Evolutionary conservation across 768 basidiomycete genomes (phyloP).

Genomic region (Suillus decipiens): DNA sequence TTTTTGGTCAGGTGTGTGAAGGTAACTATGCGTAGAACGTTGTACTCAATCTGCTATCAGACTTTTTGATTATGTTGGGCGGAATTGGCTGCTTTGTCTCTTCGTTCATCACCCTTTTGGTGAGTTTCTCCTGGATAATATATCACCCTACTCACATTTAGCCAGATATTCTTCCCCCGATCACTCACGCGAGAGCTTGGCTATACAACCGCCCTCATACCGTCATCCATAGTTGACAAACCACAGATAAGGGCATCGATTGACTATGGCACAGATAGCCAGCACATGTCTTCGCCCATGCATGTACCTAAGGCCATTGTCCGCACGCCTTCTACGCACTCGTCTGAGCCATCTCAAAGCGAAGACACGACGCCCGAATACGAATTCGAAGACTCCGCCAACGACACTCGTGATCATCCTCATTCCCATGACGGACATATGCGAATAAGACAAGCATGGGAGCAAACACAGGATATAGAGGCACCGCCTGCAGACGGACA

Average conservation of each 20-base stretch:
- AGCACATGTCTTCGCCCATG: constrained; percentile 23
- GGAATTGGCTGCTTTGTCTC: constrained; percentile 79
- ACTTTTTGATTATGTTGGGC: constrained; percentile 70
- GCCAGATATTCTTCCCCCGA: constrained; percentile 77
- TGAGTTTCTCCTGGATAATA: constrained; percentile 36
- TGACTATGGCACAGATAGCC: constrained; percentile 15
- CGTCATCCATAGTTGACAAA: constrained; percentile 24
- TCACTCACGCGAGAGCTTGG: constrained; percentile 66
- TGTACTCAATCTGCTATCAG: constrained; percentile 33
- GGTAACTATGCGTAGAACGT: not conserved
- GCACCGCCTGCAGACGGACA: constrained; percentile 2
- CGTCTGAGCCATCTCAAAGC: constrained; percentile 25
- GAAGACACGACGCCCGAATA: constrained; percentile 41
- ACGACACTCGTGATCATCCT: constrained; percentile 16
- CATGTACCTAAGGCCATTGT: constrained; percentile 25
- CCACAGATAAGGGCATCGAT: constrained; percentile 26
- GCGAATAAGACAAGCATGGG: constrained; percentile 27
- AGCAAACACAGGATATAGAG: constrained; percentile 15
- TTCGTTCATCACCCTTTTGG: constrained; percentile 77
- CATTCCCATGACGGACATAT: constrained; percentile 26
- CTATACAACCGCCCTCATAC: constrained; percentile 47
- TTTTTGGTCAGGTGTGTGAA: constrained; percentile 57
- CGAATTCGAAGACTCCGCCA: constrained; percentile 36
- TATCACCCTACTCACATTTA: not conserved
- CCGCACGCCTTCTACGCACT: constrained; percentile 18